Base-by-base conservation (phyloP, 2,329 filamentous ascomycete species). In the Pleurostoma richardsiae region DNA sequence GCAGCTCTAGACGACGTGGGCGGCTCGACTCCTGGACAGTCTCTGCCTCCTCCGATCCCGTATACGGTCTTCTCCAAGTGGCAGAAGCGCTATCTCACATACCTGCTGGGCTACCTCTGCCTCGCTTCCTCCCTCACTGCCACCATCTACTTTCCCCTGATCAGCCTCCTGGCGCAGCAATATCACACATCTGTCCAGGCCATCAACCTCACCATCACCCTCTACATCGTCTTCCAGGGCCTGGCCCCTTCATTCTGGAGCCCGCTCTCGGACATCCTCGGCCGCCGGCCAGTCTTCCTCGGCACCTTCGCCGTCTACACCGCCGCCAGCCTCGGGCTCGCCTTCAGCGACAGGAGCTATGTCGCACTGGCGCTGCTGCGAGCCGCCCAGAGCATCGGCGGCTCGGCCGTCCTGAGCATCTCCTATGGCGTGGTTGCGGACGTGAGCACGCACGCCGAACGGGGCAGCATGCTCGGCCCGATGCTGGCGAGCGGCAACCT, bases 341-440 rank as follows among this genome's bases (percentile, higher is more conserved):
- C 72, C n/a, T 52, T 81, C 10, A 75, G 29, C 6, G 4, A 80
- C 50, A 67, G 71, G 26, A 68, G 72, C 54, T 80, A 79, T 51
- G 65, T 69, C 1, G 74, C 79, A 0, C 62, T 85, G 11, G 57
- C 84, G n/a, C 64, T 83, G 3, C 62, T 85, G 3, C 72, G 82
- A 1, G 77, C 75, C 59, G 46, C 83, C 3, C 82, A 85, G 54
- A 80, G 77, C 29, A 69, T 72, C 2, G 81, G 83, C 1, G 83
- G 77, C 55, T 82, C 77, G 50, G 80, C 80, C 0, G 83, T 82
- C 0, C 70, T 88, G 10, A 80, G 85, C 1, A 69, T 90, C 1
- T 81, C 79, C 0, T 83, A 77, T 52, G 85, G 79, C 2, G 79
- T 88, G 3, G 76, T 89, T 6, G 81, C 83, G 1, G 86, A 90